These are phyloP conservation scores for Fusarium algeriense DNA, from an alignment of 2,329 filamentous ascomycete species.

Conservation along the genomic window DNA sequence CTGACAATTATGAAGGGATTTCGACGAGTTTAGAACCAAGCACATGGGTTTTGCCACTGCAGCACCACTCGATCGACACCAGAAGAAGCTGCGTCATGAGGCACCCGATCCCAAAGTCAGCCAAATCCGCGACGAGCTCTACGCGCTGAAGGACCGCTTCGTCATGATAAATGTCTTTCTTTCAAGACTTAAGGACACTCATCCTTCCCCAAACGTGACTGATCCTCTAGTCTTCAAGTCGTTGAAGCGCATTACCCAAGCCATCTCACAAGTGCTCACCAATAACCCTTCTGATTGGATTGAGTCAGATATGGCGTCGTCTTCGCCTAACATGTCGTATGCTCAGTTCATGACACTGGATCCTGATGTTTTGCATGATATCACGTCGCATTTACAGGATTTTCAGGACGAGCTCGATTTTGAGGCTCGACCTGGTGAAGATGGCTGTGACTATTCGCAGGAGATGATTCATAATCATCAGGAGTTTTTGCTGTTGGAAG, in stretches of 20 bases:
- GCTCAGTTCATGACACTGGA: conserved; percentile 33
- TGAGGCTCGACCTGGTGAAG: background rate
- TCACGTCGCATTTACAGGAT: conserved; percentile 22
- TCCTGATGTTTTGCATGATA: conserved; percentile 31
- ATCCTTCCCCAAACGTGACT: background rate
- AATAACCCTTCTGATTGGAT: conserved; percentile 46
- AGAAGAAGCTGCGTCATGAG: background rate
- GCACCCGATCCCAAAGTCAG: conserved; percentile 25
- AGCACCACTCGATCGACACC: background rate
- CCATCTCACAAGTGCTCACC: conserved; percentile 36
- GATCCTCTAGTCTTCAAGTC: conserved; percentile 8
- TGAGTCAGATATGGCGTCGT: conserved; percentile 17
- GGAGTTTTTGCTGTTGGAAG: conserved; percentile 19
- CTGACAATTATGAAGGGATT: conserved; percentile 27
- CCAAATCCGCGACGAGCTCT: conserved; percentile 35
- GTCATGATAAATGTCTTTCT: conserved; percentile 17
- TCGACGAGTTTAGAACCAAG: conserved; percentile 29
- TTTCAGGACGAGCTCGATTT: conserved; percentile 32
- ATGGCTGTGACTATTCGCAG: background rate
- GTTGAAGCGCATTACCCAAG: conserved; percentile 11
- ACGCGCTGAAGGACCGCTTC: conserved; percentile 38
- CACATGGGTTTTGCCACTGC: conserved; percentile 28
- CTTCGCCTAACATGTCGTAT: conserved; percentile 26
- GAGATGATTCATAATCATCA: conserved; percentile 37
- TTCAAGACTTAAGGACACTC: background rate